These are phyloP conservation scores for Mucor saturninus DNA, from an alignment of 371 early-diverging fungal genomes.

Conservation along the genomic window DNA sequence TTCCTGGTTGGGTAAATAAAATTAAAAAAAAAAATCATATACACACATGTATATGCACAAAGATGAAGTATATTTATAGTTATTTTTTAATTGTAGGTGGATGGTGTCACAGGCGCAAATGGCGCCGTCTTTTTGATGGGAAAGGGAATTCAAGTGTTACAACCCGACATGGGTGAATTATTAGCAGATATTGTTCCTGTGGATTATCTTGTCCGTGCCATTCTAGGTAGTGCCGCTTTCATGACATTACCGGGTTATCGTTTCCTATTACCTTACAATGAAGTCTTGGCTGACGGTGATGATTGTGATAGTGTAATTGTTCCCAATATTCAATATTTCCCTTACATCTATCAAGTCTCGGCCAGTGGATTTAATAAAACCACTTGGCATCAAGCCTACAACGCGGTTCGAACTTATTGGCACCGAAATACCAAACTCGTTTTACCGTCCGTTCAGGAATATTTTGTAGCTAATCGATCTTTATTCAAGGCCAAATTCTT, in stretches of 20 bases:
- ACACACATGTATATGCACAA: neutral
- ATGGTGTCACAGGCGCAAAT: slow-evolving; percentile 65
- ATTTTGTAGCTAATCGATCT: slow-evolving; percentile 45
- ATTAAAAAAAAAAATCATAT: neutral
- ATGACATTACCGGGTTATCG: slow-evolving; percentile 38
- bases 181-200: slow-evolving; percentile 64
- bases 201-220: slow-evolving; percentile 47
- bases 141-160: slow-evolving; percentile 44
- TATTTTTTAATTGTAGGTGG: slow-evolving; percentile 32
- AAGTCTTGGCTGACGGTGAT: slow-evolving; percentile 32
- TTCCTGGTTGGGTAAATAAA: slow-evolving; percentile 66
- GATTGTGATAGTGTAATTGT: slow-evolving; percentile 28
- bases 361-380: slow-evolving; percentile 24
- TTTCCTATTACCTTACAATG: slow-evolving; percentile 52
- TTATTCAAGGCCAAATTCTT: slow-evolving; percentile 47
- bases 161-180: slow-evolving; percentile 39
- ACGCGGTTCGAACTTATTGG: slow-evolving; percentile 48
- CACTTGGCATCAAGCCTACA: slow-evolving; percentile 45
- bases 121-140: slow-evolving; percentile 43
- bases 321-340: slow-evolving; percentile 43
- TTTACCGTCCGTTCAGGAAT: slow-evolving; percentile 40
- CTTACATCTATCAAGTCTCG: slow-evolving; percentile 48
- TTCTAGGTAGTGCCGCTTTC: slow-evolving; percentile 40
- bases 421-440: slow-evolving; percentile 38
- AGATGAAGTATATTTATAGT: neutral